Evolutionary conservation across 192 early-diverging fungal species (phyloP).

Genomic region (Coemansia sp.): DNA sequence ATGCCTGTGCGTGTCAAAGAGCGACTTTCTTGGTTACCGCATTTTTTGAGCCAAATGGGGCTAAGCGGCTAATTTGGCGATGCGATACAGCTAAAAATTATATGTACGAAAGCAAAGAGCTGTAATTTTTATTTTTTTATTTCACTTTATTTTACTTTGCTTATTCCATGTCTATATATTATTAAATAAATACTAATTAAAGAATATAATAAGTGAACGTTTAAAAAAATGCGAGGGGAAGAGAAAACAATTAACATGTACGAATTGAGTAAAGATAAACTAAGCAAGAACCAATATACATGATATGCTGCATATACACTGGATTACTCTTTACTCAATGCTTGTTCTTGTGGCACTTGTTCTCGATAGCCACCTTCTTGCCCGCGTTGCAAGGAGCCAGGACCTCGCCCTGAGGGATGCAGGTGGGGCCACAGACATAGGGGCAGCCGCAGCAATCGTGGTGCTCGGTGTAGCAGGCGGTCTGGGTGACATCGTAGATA

Average conservation of each 20-base stretch:
- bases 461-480: slow-evolving; percentile 50
- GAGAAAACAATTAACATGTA: neutral
- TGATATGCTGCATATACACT: no score
- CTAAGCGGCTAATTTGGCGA: slow-evolving; percentile 7
- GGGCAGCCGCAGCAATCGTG: slow-evolving; percentile 43
- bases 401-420: slow-evolving; percentile 51
- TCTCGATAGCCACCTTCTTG: slow-evolving; percentile 21
- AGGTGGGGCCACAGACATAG: slow-evolving; percentile 48
- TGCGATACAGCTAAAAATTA: no score
- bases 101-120: no score
- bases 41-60: slow-evolving; percentile 35
- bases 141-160: no score
- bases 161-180: neutral
- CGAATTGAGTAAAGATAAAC: no score
- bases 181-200: neutral
- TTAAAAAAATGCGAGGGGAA: no score
- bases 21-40: slow-evolving; percentile 26
- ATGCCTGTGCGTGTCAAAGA: slow-evolving; percentile 39
- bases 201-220: neutral
- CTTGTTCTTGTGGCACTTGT: slow-evolving; percentile 19
- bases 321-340: neutral
- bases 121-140: no score
- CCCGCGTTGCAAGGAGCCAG: slow-evolving; percentile 36
- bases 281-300: no score
- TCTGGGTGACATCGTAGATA: slow-evolving; percentile 50